These are phyloP conservation scores for Calonectria naviculata DNA, from an alignment of 2,329 filamentous ascomycete genomes.

Conservation along the genomic window DNA sequence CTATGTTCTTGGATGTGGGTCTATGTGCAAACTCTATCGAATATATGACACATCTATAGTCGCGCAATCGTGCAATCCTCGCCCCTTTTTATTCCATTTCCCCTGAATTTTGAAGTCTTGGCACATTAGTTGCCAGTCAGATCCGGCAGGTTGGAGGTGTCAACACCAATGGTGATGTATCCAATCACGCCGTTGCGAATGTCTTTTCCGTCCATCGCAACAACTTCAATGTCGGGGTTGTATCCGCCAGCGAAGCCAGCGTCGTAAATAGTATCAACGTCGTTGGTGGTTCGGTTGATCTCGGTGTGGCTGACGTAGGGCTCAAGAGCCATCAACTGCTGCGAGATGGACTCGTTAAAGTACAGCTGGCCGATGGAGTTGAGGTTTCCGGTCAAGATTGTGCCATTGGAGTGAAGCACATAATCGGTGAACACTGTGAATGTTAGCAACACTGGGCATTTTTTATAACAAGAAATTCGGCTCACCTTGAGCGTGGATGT, in stretches of 20 bases:
- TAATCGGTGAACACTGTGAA: constrained; percentile 10
- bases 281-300: not conserved
- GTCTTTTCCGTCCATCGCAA: not conserved
- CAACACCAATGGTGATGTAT: not conserved
- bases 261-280: not conserved
- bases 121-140: not conserved
- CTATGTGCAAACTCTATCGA: not conserved
- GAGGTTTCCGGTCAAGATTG: constrained; percentile 8
- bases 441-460: not conserved
- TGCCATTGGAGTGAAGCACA: constrained; percentile 13
- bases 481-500: constrained; percentile 17
- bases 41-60: not conserved
- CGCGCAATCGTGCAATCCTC: not conserved
- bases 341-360: not conserved
- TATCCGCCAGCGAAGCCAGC: not conserved
- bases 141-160: not conserved
- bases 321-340: constrained; percentile 8
- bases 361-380: constrained; percentile 18
- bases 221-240: not conserved
- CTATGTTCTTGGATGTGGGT: not conserved
- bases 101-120: not conserved
- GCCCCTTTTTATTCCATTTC: not conserved
- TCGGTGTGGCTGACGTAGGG: not conserved
- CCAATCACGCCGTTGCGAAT: not conserved
- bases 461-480: too few relatives aligned